A percentile compares a stretch with the other conserved stretches of the same genome.
phyloP scores from a whole-genome alignment of 78 protist species.

The Pigoraptor vietnamica region DNA sequence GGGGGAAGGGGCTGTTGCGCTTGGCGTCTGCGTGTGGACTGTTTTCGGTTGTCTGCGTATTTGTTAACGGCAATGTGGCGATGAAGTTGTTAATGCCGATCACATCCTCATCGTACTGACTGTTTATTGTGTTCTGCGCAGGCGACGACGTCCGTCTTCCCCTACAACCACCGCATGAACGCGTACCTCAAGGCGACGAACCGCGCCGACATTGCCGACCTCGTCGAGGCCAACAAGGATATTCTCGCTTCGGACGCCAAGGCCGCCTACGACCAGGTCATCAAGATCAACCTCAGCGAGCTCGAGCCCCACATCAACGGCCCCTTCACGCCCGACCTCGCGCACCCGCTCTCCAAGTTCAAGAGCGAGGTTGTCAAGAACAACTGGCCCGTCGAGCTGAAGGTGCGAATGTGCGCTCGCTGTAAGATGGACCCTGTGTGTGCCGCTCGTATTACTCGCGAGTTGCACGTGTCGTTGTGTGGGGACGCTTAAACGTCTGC shows the following conservation, averaged over 20 bases:
- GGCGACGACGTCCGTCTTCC: slow-evolving; percentile 95
- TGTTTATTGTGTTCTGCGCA: no score
- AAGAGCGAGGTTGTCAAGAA: slow-evolving; percentile 49
- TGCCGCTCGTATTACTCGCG: background rate
- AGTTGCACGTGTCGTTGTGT: background rate
- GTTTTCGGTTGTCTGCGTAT: no score
- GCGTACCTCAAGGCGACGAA: slow-evolving; percentile 81
- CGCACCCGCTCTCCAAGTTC: slow-evolving; percentile 61
- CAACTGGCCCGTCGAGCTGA: slow-evolving; percentile 86
- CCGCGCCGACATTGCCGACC: slow-evolving; percentile 63
- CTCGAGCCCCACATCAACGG: slow-evolving; percentile 92
- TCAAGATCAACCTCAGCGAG: slow-evolving; percentile 77
- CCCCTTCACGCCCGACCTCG: slow-evolving; percentile 95
- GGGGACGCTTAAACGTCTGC: no score
- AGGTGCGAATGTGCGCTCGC: background rate
- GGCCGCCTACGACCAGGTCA: slow-evolving; percentile 75
- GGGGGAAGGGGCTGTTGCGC: no score
- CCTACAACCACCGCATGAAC: slow-evolving; percentile 77
- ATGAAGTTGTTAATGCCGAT: no score
- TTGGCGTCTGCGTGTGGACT: no score
- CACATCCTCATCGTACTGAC: no score
- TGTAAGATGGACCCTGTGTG: background rate
- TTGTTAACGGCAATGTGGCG: no score
- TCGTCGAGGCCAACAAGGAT: slow-evolving; percentile 11
- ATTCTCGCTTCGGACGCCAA: slow-evolving; percentile 58